Evolutionary conservation across 176 grass and related monocot genomes (phyloP).

Genomic region (Triticum aestivum): DNA sequence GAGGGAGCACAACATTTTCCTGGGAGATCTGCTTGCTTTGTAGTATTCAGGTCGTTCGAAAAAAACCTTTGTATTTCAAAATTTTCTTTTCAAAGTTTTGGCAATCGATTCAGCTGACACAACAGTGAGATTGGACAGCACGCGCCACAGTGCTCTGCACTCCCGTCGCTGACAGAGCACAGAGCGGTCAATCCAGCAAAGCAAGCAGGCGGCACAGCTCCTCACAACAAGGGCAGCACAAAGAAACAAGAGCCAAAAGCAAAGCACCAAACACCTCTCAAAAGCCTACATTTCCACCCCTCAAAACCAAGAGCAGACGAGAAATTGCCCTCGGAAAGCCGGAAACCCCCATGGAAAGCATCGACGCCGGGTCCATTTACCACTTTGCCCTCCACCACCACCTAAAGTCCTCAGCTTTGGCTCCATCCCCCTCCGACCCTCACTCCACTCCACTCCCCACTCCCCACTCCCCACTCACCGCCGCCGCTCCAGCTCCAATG

Average conservation of each 20-base stretch:
- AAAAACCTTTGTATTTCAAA: too few species aligned
- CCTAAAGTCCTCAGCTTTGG: not conserved
- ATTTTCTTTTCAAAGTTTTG: not conserved
- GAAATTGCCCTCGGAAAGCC: not conserved
- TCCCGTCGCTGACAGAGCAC: not conserved
- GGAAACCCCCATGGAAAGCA: not conserved
- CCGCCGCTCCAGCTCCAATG: constrained; percentile 25
- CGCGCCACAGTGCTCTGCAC: not conserved
- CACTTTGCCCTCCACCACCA: not conserved
- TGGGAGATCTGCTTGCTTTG: too few species aligned
- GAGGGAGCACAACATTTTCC: too few species aligned
- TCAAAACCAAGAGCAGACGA: not conserved
- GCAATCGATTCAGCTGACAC: not conserved
- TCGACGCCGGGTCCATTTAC: not conserved
- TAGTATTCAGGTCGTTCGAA: too few species aligned
- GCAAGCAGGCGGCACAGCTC: not conserved
- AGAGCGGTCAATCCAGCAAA: not conserved
- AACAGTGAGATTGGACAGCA: not conserved
- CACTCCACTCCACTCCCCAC: not conserved
- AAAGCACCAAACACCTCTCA: not conserved
- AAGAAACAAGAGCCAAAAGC: not conserved
- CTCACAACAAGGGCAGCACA: not conserved
- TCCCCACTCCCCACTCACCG: not conserved
- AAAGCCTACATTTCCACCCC: not conserved
- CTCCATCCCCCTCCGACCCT: not conserved